phyloP scores from a whole-genome alignment of 768 basidiomycete genomes.

The Lactifluus echinatus region DNA sequence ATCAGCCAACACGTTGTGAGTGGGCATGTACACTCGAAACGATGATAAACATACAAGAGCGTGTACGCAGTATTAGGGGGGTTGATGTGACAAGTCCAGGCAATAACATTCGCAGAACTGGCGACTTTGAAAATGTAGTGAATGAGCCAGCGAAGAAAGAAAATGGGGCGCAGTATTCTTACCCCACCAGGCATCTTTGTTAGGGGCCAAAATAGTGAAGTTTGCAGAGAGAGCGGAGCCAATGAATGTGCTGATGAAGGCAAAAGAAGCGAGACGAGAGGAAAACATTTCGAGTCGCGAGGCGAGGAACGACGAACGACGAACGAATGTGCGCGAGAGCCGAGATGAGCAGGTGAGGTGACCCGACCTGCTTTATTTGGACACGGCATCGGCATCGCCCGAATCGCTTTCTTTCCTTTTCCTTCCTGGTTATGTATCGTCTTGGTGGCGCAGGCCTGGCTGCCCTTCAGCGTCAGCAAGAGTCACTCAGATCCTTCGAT shows the following conservation, averaged over 20 bases:
- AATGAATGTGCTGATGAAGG: conserved; percentile 33
- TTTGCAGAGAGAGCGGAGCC: conserved; percentile 34
- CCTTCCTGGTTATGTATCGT: conserved; percentile 45
- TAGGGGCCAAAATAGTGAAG: conserved; percentile 39
- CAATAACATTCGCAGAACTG: conserved; percentile 44
- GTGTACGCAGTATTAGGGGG: conserved; percentile 32
- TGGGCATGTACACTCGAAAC: conserved; percentile 14
- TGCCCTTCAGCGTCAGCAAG: conserved; percentile 82
- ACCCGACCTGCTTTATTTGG: background rate
- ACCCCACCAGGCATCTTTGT: conserved; percentile 53
- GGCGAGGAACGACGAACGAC: background rate
- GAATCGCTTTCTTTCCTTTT: no score
- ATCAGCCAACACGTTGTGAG: conserved; percentile 1
- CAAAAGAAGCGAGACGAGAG: conserved; percentile 26
- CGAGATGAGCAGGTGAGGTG: background rate
- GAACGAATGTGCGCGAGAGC: background rate
- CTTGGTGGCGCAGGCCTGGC: conserved; percentile 79
- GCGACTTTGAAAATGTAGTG: conserved; percentile 37
- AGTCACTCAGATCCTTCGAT: conserved; percentile 72
- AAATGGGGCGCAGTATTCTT: conserved; percentile 22
- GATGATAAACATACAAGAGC: conserved; percentile 5
- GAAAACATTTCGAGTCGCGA: conserved; percentile 28
- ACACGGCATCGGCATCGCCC: conserved; percentile 8
- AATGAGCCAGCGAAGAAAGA: background rate
- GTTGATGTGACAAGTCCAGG: conserved; percentile 45